phyloP scores from a whole-genome alignment of 495 filamentous ascomycete genomes.

The Aspergillus steynii region DNA sequence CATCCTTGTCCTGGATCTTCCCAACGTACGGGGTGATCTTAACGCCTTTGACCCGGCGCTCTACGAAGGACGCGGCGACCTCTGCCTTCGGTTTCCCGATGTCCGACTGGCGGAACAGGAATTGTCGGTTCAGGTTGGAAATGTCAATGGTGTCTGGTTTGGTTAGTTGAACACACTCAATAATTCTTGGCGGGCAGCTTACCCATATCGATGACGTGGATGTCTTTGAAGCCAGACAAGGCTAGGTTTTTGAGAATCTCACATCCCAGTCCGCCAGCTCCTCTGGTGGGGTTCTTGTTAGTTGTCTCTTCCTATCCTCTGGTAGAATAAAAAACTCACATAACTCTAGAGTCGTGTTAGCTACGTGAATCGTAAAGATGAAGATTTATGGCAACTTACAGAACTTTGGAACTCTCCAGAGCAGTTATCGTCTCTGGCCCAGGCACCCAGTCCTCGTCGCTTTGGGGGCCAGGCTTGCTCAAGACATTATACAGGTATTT shows the following conservation, averaged over 20 bases:
- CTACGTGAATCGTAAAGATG: constrained; percentile 23
- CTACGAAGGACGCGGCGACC: constrained; percentile 87
- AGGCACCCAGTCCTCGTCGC: constrained; percentile 66
- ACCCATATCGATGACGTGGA: constrained; percentile 99
- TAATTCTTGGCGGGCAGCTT: constrained; percentile 9
- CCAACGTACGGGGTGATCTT: constrained; percentile 91
- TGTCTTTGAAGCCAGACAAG: constrained; percentile 91
- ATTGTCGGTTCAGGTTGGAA: constrained; percentile 96
- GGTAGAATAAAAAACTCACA: constrained; percentile 24
- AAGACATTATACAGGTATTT: constrained; percentile 79
- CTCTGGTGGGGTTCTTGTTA: constrained; percentile 49
- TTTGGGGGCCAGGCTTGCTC: constrained; percentile 73
- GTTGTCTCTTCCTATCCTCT: background rate
- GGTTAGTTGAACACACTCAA: constrained; percentile 19
- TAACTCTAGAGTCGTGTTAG: constrained; percentile 36
- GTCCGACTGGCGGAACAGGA: constrained; percentile 89
- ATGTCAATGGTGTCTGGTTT: constrained; percentile 89
- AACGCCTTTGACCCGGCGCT: constrained; percentile 83
- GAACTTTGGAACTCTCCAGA: constrained; percentile 65
- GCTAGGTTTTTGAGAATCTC: constrained; percentile 97
- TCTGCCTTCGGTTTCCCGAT: constrained; percentile 94
- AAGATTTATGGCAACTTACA: constrained; percentile 50
- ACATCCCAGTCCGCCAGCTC: constrained; percentile 93
- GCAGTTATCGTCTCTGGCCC: constrained; percentile 61
- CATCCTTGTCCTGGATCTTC: constrained; percentile 95